Base-by-base conservation (phyloP, 176 grass and related monocot species). In the Typha latifolia region DNA sequence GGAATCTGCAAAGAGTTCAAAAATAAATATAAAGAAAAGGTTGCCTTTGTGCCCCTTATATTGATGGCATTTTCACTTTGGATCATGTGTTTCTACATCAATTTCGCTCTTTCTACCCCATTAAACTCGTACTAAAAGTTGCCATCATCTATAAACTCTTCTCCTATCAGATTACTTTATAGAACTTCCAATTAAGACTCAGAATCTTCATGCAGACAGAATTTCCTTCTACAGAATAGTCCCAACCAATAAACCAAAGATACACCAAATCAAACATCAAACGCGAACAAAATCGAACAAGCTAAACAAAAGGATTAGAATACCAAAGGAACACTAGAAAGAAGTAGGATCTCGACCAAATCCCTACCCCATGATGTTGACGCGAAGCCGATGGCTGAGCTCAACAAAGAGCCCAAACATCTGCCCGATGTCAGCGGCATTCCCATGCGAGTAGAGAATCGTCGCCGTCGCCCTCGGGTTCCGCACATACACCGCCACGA, bases 401-500 rank as follows among this genome's bases (percentile, higher is more conserved):
- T 88, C 74, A 70, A 71, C 78, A 70, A 88, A 88, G 78, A 88
- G 85, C 0, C 74, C 81, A 69, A 84, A 78, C 85, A 88, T 84
- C 74, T 88, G 85, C 26, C 85, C 85, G 65, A 88, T 72, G 81
- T 88, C 85, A 3, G 85, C 78, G 7, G 85, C 85, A 78, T 88
- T 88, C 48, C 85, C 85, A 66, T 88, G 85, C 53, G 85, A 88
- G 78, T 88, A 88, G 26, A 88, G 85, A 73, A 88, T 63, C 34
- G 85, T 88, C 63, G 85, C 70, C 53, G 85, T 78, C 24, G 85
- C 74, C 62, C 81, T 62, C 26, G 81, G 73, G 70, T 84, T 74
- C 69, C 81, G 81, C 78, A 88, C 81, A 78, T 78, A 49, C 48
- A 88, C 74, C 13, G 48, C 85, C 8, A 88, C 81, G 66, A 88